Evolutionary conservation across 495 filamentous ascomycete species (phyloP).

Genomic region (Tuber umbilicatum): DNA sequence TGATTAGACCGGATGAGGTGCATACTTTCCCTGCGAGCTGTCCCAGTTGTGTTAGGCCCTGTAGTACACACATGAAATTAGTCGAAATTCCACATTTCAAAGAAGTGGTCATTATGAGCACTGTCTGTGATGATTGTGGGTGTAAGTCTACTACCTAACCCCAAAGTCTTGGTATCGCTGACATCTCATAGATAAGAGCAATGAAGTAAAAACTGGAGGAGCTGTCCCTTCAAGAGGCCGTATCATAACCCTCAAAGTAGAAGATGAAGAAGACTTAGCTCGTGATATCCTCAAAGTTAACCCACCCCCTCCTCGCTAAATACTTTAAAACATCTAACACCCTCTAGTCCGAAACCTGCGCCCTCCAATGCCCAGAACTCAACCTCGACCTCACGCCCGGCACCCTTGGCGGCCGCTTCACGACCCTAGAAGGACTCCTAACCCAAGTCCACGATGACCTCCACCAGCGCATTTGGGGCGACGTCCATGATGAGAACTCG

Average conservation of each 20-base stretch:
- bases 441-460: conserved; percentile 88
- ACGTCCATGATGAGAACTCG: conserved; percentile 52
- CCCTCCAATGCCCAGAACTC: conserved; percentile 75
- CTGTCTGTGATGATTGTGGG: conserved; percentile 80
- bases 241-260: conserved; percentile 70
- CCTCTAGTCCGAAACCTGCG: conserved; percentile 68
- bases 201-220: conserved; percentile 94
- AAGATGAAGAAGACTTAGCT: conserved; percentile 66
- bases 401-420: conserved; percentile 93
- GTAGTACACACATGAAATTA: conserved; percentile 88
- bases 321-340: conserved; percentile 6
- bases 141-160: conserved; percentile 43
- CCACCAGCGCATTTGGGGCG: conserved; percentile 74
- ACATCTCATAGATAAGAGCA: conserved; percentile 56
- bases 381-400: conserved; percentile 77
- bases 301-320: not conserved
- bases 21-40: conserved; percentile 86
- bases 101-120: conserved; percentile 85
- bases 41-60: conserved; percentile 76
- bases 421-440: conserved; percentile 90
- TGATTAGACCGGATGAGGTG: conserved; percentile 80
- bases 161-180: not conserved
- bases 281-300: conserved; percentile 78
- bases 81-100: conserved; percentile 96
- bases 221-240: conserved; percentile 80